phyloP scores from a whole-genome alignment of 2,329 filamentous ascomycete genomes.

The Ascochyta koolunga region DNA sequence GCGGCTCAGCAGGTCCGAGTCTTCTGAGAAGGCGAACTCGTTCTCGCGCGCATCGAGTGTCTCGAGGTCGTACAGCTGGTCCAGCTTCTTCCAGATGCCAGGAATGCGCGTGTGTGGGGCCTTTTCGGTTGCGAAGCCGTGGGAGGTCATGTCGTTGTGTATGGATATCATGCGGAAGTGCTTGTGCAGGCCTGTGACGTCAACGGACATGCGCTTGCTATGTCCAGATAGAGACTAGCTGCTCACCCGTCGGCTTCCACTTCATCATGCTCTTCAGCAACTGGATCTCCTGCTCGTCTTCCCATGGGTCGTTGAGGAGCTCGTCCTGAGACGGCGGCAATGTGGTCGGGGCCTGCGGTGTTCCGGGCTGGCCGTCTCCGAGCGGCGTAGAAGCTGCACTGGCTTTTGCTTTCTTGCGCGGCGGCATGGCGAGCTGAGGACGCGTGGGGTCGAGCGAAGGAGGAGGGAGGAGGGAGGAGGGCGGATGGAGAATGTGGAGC shows the following conservation, averaged over 20 bases:
- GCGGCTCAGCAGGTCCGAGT: slow-evolving; percentile 58
- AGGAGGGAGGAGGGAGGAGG: not conserved
- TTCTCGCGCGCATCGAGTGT: slow-evolving; percentile 83
- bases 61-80: slow-evolving; percentile 81
- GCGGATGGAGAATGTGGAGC: not conserved
- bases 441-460: not conserved
- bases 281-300: slow-evolving; percentile 91
- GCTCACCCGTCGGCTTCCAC: slow-evolving; percentile 87
- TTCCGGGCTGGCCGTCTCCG: slow-evolving; percentile 48
- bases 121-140: slow-evolving; percentile 72
- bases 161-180: slow-evolving; percentile 60
- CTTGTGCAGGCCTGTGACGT: slow-evolving; percentile 59
- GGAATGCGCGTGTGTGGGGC: slow-evolving; percentile 84
- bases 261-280: slow-evolving; percentile 91
- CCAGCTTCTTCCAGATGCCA: slow-evolving; percentile 89
- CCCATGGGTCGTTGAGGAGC: slow-evolving; percentile 77
- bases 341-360: slow-evolving; percentile 45
- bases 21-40: slow-evolving; percentile 60
- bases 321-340: slow-evolving; percentile 62
- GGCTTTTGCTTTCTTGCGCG: slow-evolving; percentile 69
- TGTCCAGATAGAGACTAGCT: fast-evolving
- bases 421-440: slow-evolving; percentile 61
- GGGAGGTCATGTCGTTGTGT: slow-evolving; percentile 44
- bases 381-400: slow-evolving; percentile 64
- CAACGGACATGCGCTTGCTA: not conserved